Evolutionary conservation across 2,329 filamentous ascomycete species (phyloP).

Genomic region (Fusarium sp.): DNA sequence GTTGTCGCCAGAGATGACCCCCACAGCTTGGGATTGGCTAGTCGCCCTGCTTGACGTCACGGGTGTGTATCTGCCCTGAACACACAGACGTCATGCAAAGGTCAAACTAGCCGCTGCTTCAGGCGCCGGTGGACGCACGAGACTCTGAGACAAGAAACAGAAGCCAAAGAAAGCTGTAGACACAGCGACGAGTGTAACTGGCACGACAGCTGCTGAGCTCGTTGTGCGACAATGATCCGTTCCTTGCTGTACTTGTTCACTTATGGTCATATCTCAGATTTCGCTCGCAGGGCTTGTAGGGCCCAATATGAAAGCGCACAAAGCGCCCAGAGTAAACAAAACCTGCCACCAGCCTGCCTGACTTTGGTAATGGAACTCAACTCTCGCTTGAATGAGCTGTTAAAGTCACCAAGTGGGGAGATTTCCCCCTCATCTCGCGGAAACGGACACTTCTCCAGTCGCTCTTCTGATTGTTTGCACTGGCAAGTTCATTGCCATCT

Average conservation of each 20-base stretch:
- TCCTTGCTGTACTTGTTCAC: not conserved
- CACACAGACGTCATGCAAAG: slow-evolving; percentile 44
- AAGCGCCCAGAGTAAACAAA: slow-evolving; percentile 11
- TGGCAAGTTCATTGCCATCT: not conserved
- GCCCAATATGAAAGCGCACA: not conserved
- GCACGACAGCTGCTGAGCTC: slow-evolving; percentile 26
- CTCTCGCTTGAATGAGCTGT: slow-evolving; percentile 8
- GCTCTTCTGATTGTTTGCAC: not conserved
- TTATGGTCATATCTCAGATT: slow-evolving; percentile 3
- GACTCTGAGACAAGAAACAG: slow-evolving; percentile 27
- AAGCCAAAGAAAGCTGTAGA: slow-evolving; percentile 3
- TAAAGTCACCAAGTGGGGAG: slow-evolving; percentile 11
- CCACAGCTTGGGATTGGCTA: slow-evolving; percentile 46
- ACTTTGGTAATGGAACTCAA: not conserved
- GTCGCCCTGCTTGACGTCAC: slow-evolving; percentile 48
- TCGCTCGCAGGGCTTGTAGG: slow-evolving; percentile 7
- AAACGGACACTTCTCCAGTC: slow-evolving; percentile 2
- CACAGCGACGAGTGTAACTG: slow-evolving; percentile 5
- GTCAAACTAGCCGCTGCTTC: slow-evolving; percentile 40
- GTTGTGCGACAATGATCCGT: slow-evolving; percentile 11
- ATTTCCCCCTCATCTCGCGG: not conserved
- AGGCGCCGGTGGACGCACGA: slow-evolving; percentile 33
- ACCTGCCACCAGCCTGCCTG: not conserved
- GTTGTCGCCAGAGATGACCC: slow-evolving; percentile 43
- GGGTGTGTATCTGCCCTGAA: slow-evolving; percentile 5